phyloP scores from a whole-genome alignment of 148 eudicot genomes.

The Chenopodium berlandieri region DNA sequence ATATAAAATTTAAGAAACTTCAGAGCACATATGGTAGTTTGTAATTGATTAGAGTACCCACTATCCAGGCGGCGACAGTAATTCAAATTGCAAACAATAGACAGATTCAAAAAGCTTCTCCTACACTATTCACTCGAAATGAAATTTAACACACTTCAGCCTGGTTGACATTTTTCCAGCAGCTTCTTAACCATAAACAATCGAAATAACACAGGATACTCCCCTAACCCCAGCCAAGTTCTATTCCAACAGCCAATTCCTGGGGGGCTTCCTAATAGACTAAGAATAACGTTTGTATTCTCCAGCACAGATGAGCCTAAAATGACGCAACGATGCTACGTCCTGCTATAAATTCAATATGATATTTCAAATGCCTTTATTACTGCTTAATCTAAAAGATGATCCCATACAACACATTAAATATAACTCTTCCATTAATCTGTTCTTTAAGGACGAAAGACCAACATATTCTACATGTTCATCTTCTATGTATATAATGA shows the following conservation, averaged over 20 bases:
- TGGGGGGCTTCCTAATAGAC: too few relatives aligned
- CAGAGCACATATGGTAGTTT: background rate
- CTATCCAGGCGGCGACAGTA: background rate
- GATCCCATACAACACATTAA: background rate
- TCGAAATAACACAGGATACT: background rate
- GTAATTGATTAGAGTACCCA: background rate
- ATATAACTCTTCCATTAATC: background rate
- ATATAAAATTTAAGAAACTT: too few relatives aligned
- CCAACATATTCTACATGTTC: background rate
- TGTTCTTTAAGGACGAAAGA: background rate
- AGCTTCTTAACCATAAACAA: background rate
- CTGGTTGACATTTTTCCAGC: background rate
- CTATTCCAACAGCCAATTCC: background rate
- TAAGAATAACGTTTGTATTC: background rate
- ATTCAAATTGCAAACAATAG: background rate
- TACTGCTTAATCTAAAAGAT: background rate
- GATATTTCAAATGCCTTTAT: background rate
- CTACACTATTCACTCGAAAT: background rate
- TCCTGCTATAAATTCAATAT: background rate
- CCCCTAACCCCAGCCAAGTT: background rate
- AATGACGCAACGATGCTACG: background rate
- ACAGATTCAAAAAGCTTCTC: background rate
- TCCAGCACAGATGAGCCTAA: background rate
- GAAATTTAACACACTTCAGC: background rate
- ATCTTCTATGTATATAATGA: background rate